Percentiles rank a stretch among this genome's conserved stretches.
These are phyloP conservation scores for Ogataea trehaloabstinens DNA, from an alignment of 805 yeast genomes.

Conservation along the genomic window DNA sequence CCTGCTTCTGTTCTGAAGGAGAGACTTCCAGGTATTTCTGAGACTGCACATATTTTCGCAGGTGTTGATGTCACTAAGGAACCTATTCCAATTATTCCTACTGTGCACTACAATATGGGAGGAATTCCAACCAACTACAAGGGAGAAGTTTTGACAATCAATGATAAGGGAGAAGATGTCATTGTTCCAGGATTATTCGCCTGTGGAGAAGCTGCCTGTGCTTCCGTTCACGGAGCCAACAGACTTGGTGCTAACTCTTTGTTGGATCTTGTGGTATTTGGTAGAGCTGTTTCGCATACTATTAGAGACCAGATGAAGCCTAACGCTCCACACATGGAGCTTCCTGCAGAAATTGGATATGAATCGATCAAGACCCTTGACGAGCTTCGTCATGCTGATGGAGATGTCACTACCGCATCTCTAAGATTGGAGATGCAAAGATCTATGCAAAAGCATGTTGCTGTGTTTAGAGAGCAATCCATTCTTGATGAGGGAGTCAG, in stretches of 20 bases:
- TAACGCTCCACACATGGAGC: constrained; percentile 79
- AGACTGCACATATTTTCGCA: constrained; percentile 96
- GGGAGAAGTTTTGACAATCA: constrained; percentile 87
- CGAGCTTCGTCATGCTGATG: constrained; percentile 78
- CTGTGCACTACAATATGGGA: constrained; percentile 99
- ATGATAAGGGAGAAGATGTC: constrained; percentile 84
- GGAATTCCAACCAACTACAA: constrained; percentile 98
- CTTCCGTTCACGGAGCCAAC: constrained; percentile 98
- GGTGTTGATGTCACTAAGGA: constrained; percentile 99
- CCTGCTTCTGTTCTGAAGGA: constrained; percentile 90
- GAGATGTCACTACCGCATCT: constrained; percentile 79
- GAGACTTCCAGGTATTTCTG: constrained; percentile 98
- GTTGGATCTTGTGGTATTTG: constrained; percentile 94
- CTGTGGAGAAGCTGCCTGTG: constrained; percentile 99
- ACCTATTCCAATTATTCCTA: constrained; percentile 97
- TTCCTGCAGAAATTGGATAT: constrained; percentile 83
- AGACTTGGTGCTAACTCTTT: constrained; percentile 98
- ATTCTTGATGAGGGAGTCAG: constrained; percentile 89
- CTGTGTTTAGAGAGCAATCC: constrained; percentile 93
- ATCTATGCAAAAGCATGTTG: constrained; percentile 94
- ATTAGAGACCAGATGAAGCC: constrained; percentile 83
- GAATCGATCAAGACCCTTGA: constrained; percentile 91
- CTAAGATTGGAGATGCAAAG: constrained; percentile 92
- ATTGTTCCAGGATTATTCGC: constrained; percentile 92
- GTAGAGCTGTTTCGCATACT: constrained; percentile 96